These are phyloP conservation scores for Chlorella sp. DNA, from an alignment of 139 green algal species.

Conservation along the genomic window DNA sequence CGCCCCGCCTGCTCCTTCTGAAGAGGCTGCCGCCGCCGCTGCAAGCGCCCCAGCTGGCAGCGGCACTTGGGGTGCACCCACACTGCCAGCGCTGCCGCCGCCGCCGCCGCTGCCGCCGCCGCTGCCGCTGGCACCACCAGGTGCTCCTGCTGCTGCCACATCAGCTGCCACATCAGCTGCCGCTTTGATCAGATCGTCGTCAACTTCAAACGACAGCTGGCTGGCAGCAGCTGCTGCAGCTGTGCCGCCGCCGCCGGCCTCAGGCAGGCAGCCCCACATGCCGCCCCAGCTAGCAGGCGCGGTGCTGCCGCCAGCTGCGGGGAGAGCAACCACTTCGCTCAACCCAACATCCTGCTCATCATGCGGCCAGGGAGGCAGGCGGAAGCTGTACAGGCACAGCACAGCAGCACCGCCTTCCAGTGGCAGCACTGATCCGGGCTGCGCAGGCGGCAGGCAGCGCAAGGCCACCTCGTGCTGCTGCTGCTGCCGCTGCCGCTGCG, in stretches of 20 bases:
- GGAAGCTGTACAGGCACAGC: conserved; percentile 35
- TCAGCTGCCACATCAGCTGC: too few species aligned
- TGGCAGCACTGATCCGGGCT: background rate
- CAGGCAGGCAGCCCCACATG: conserved; percentile 22
- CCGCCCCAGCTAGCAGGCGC: background rate
- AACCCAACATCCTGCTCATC: conserved; percentile 45
- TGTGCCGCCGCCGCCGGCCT: background rate
- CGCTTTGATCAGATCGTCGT: background rate
- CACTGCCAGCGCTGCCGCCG: background rate
- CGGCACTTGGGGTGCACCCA: background rate
- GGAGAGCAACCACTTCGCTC: conserved; percentile 17
- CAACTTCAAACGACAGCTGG: background rate
- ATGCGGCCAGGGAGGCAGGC: conserved; percentile 42
- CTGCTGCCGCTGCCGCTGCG: background rate
- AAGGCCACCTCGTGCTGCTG: background rate
- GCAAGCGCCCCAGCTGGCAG: background rate
- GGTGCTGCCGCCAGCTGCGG: background rate
- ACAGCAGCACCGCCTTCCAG: background rate
- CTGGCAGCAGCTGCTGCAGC: background rate
- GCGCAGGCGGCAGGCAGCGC: background rate
- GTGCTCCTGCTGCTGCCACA: background rate
- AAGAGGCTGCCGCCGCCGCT: background rate
- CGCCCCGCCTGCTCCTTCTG: background rate
- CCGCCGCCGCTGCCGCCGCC: background rate
- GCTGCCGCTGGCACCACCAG: background rate